Evolutionary conservation across 2,329 filamentous ascomycete species (phyloP).

Genomic region (Sporothrix humicola): DNA sequence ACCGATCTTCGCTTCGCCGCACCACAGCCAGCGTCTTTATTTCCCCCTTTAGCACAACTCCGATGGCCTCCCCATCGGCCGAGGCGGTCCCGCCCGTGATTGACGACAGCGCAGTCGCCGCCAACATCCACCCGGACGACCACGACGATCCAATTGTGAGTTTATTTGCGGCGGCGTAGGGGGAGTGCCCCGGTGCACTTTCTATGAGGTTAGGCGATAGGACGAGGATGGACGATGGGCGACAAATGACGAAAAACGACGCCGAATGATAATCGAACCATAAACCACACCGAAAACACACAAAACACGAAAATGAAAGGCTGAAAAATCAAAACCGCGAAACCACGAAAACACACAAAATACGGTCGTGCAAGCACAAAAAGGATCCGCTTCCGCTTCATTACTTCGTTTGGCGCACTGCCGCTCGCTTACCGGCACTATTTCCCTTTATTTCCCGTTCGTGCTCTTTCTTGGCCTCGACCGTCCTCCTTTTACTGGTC

Average conservation of each 20-base stretch:
- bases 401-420: constrained; percentile 7
- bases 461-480: background rate
- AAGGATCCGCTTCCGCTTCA: constrained; percentile 25
- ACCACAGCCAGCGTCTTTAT: background rate
- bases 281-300: background rate
- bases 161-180: background rate
- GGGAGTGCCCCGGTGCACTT: background rate
- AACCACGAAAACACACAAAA: background rate
- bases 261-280: no score
- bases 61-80: constrained; percentile 21
- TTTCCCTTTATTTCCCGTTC: background rate
- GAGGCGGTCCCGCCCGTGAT: background rate
- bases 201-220: background rate
- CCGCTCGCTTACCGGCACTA: constrained; percentile 25
- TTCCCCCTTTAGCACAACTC: no score
- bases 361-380: constrained; percentile 13
- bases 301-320: background rate
- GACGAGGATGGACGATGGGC: background rate
- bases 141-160: constrained; percentile 29
- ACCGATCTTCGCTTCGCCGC: background rate
- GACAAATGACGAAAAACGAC: no score
- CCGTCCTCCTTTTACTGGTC: no score
- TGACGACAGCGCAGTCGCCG: background rate
- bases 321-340: background rate
- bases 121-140: constrained; percentile 24